Evolutionary conservation across 352 stramenopile species (phyloP).

Genomic region (Globisporangium nodosum): DNA sequence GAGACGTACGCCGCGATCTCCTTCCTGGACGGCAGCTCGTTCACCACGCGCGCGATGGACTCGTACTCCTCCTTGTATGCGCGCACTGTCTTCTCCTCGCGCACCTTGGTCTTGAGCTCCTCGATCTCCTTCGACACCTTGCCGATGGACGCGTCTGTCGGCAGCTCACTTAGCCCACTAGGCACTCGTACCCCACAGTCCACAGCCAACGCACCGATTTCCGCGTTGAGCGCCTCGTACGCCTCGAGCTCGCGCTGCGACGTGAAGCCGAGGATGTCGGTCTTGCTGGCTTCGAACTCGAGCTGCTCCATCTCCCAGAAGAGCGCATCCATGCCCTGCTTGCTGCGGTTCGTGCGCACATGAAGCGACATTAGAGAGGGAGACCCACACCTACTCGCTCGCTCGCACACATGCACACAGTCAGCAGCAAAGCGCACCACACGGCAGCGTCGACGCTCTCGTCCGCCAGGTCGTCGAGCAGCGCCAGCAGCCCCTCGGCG

Average conservation of each 20-base stretch:
- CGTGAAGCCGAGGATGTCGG: conserved; percentile 75
- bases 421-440: conserved; percentile 23
- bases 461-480: conserved; percentile 59
- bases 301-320: conserved; percentile 85
- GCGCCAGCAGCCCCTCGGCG: conserved; percentile 59
- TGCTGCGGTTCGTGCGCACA: conserved; percentile 18
- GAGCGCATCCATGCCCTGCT: conserved; percentile 66
- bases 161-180: no score
- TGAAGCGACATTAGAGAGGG: background rate
- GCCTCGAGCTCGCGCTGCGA: conserved; percentile 75
- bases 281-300: conserved; percentile 81
- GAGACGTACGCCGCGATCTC: conserved; percentile 47
- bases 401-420: no score
- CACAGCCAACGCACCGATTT: conserved; percentile 46
- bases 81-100: conserved; percentile 65
- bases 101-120: conserved; percentile 68
- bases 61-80: conserved; percentile 89
- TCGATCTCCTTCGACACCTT: conserved; percentile 71
- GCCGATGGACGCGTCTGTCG: conserved; percentile 49
- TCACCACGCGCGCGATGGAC: conserved; percentile 76
- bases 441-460: conserved; percentile 50
- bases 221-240: conserved; percentile 71
- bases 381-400: background rate
- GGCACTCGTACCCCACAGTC: background rate
- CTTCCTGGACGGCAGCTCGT: conserved; percentile 64